Base-by-base conservation (phyloP, 331 rosid species). In the Cydonia oblonga region DNA sequence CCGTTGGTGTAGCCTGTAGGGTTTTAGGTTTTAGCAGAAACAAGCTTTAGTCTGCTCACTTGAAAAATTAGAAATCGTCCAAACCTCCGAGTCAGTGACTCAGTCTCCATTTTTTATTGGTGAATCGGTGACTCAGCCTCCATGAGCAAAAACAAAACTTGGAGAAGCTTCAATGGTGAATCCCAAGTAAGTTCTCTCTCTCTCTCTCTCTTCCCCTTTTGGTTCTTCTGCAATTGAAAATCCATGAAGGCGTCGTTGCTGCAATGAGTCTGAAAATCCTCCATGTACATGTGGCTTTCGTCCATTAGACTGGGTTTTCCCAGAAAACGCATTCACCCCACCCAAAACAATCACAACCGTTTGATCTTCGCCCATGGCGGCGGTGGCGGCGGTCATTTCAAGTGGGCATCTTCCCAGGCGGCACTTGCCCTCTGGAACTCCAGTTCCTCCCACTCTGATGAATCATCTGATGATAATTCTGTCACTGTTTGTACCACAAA, bases 371-470 rank as follows among this genome's bases (percentile, higher is more conserved):
- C n/a, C 35, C 28, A 59, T 71, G 66, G 53, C 20, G 33, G 66
- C 25, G 7, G 46, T 4, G 46, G 7, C 11, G 7, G 46, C 3
- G 46, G 46, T 40, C 5, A 35, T 54, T 58, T 79, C 56, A 79
- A 49, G 63, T 81, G 81, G 64, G 75, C 76, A 2, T 78, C 86
- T 23, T 69, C 75, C 24, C 73, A 66, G 29, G 70, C 84, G 2
- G 80, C 86, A 22, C 73, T 80, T 71, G 81, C 92, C 54, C 75
- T 60, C 44, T 75, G 74, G 74, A 81, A 81, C 63, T 54, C 72
- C 19, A 23, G 38, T 29, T 66, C 73, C 19, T 29, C 74, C 42
- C 68, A 61, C 72, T 76, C 80, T 26, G 73, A 75, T 61, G 67
- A 63, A 63, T 63, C 67, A 3, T 63, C 67, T 30, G 71, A 51